Evolutionary conservation across 768 basidiomycete genomes (phyloP).

Genomic region (Lactarius sp.): DNA sequence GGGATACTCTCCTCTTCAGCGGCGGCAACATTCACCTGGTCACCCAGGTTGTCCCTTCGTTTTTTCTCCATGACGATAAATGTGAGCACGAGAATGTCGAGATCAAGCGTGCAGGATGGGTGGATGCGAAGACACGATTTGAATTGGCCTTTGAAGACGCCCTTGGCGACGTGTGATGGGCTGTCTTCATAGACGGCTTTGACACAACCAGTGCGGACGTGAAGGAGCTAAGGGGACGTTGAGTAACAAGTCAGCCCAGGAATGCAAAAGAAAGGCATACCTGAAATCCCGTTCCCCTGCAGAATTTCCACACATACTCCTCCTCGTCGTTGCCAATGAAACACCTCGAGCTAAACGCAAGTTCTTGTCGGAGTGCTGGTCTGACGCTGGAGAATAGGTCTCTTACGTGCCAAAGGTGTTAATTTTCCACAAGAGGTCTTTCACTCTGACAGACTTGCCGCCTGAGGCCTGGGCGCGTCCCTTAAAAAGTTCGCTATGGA

Average conservation of each 20-base stretch:
- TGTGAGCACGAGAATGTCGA: constrained; percentile 50
- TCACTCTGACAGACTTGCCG: constrained; percentile 21
- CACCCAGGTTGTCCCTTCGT: constrained; percentile 36
- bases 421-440: constrained; percentile 23
- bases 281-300: constrained; percentile 21
- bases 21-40: constrained; percentile 24
- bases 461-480: neutral
- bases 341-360: constrained; percentile 17
- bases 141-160: constrained; percentile 45
- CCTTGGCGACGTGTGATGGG: constrained; percentile 35
- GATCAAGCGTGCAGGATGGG: constrained; percentile 40
- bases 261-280: constrained; percentile 7
- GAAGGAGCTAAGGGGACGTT: constrained; percentile 16
- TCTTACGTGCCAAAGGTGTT: constrained; percentile 23
- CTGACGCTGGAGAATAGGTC: neutral
- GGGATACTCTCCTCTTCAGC: constrained; percentile 24
- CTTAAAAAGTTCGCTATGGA: constrained; percentile 24
- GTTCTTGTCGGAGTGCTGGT: neutral
- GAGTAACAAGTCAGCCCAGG: neutral
- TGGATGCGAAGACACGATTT: constrained; percentile 45
- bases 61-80: constrained; percentile 55
- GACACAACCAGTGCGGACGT: constrained; percentile 20
- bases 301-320: constrained; percentile 25
- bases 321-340: constrained; percentile 26
- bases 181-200: constrained; percentile 23